Evolutionary conservation across 345 rosid species (phyloP).

Genomic region (Gossypium mustelinum): DNA sequence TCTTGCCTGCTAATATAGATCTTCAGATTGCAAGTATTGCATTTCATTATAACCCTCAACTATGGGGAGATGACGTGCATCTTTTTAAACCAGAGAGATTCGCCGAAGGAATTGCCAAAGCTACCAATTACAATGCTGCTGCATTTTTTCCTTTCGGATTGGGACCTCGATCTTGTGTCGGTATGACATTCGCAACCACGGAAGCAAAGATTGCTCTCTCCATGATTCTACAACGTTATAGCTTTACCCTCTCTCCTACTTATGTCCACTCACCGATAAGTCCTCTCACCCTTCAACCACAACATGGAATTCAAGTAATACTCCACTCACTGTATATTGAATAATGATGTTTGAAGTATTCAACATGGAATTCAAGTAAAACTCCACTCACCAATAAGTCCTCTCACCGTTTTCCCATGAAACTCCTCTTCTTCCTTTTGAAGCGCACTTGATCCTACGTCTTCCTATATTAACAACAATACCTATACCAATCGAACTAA

Average conservation of each 20-base stretch:
- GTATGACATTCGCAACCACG: neutral
- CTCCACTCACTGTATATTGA: neutral
- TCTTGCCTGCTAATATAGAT: neutral
- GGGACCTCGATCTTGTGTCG: neutral
- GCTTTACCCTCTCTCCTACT: neutral
- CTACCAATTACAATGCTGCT: neutral
- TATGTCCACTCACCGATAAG: neutral
- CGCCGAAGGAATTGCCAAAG: neutral
- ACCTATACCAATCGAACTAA: no score
- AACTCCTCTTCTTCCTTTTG: no score
- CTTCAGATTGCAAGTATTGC: neutral
- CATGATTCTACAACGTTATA: neutral
- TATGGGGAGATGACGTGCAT: neutral
- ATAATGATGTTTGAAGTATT: neutral
- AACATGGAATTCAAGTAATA: neutral
- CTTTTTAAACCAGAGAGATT: neutral
- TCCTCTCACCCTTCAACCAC: neutral
- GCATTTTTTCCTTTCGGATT: neutral
- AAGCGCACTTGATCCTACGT: no score
- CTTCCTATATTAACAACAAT: accelerated
- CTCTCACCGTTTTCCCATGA: no score
- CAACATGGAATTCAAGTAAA: no score
- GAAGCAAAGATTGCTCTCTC: neutral
- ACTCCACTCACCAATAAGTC: no score
- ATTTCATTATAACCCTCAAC: neutral